Base-by-base conservation (phyloP, 768 basidiomycete genomes). In the Cystofilobasidium capitatum region DNA sequence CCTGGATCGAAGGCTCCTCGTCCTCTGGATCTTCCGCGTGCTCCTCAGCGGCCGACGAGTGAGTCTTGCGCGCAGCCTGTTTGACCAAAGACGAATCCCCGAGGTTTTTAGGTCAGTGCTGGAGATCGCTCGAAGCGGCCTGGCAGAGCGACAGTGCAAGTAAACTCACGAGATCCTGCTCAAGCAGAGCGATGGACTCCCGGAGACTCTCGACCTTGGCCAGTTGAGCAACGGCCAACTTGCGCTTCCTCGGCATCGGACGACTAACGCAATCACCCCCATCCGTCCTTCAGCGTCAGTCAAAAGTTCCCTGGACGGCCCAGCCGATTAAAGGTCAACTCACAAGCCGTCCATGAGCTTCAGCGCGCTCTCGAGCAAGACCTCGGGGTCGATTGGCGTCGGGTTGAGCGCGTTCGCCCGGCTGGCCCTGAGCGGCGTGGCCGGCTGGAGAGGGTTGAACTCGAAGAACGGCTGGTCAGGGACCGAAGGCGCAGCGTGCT, bases 341-440 rank as follows among this genome's bases (percentile, higher is more conserved):
- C 61, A 68, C 66, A 62, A 68, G 22, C 61, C 66, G 44, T 68
- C 66, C 17, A 68, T 60, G n/a, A 68, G 60, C 54, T 68, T 68
- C 29, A 68, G 29, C 14, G 66, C 66, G 6, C 61, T 61, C 17
- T 49, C 54, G 24, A 68, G 55, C 12, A 68, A 54, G 6, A 68
- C 54, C 14, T 68, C 66, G 1, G 66, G 66, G 20, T 61, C 59
- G 39, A 47, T 58, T 26, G 33, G 62, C 59, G 39, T n/a, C n/a
- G n/a, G n/a, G n/a, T n/a, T n/a, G n/a, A n/a, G 59, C 54, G 59
- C 58, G 26, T 35, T 59, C 39, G 60, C 61, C 29, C 39, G 39
- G 24, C 22, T 55, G 4, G 60, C 51, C n/a, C 66, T 49, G 0
- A 68, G 55, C 8, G 66, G 66, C 5, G 66, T 68, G 36, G 62